A percentile compares a stretch with the other conserved stretches of the same genome.
Conservation (phyloP, 2,329 filamentous ascomycete genomes). For the Sporothrix variecibatus region DNA sequence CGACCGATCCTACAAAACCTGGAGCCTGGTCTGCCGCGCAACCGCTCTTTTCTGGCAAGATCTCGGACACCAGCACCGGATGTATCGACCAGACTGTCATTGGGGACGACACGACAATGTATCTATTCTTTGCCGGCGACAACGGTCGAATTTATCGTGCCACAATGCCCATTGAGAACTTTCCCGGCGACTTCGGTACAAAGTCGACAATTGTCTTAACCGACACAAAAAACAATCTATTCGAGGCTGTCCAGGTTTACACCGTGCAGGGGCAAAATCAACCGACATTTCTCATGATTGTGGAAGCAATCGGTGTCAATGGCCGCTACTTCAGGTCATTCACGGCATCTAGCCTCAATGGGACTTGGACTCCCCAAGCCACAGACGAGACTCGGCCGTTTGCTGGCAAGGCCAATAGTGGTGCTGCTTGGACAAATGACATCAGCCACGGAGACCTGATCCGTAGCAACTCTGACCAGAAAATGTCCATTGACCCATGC, state of each 20-base stretch:
- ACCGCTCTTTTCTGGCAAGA: slow-evolving; percentile 58
- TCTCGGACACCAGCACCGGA: slow-evolving; percentile 54
- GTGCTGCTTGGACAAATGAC: slow-evolving; percentile 65
- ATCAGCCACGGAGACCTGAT: slow-evolving; percentile 67
- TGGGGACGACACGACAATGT: slow-evolving; percentile 60
- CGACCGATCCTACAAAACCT: slow-evolving; percentile 56
- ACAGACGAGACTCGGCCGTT: slow-evolving; percentile 60
- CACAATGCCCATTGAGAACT: slow-evolving; percentile 62
- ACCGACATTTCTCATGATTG: slow-evolving; percentile 60
- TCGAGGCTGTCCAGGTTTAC: slow-evolving; percentile 69
- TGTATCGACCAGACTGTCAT: slow-evolving; percentile 66
- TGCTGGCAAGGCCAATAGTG: slow-evolving; percentile 65
- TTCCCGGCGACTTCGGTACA: slow-evolving; percentile 62
- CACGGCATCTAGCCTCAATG: slow-evolving; percentile 58
- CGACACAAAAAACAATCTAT: slow-evolving; percentile 59
- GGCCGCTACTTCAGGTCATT: slow-evolving; percentile 69
- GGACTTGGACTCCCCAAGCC: slow-evolving; percentile 61
- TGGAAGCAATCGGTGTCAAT: slow-evolving; percentile 59
- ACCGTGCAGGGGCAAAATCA: slow-evolving; percentile 51
- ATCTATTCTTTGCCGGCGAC: slow-evolving; percentile 68
- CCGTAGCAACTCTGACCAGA: slow-evolving; percentile 60
- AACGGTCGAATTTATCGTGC: slow-evolving; percentile 67
- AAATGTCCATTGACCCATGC: slow-evolving; percentile 63
- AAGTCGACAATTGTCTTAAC: slow-evolving; percentile 51
- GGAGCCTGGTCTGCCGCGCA: slow-evolving; percentile 59